Base-by-base conservation (phyloP, 768 basidiomycete species). In the Gyrodon lividus region DNA sequence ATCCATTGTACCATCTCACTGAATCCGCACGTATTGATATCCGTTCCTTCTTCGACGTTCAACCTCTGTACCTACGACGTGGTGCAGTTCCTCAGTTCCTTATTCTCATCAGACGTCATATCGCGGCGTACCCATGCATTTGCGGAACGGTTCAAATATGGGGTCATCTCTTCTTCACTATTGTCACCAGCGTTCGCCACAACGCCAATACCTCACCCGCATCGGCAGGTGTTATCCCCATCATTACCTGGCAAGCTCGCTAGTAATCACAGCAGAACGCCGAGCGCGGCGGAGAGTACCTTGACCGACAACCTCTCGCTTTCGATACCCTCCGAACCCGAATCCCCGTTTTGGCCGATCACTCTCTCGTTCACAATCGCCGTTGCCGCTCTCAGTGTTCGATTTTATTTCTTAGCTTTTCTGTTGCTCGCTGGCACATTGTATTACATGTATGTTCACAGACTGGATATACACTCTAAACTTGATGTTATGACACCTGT, bases 101-200 rank as follows among this genome's bases (percentile, higher is more conserved):
- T 74, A 26, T 68, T 79, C 31, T 48, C 55, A 37, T 67, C 74
- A 5, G 63, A 70, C 37, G 63, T 70, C 30, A 56, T 66, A 8
- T 60, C 75, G 22, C 67, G 57, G 51, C 65, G 72, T 6, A 65
- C 74, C 4, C 77, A 70, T 55, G 74, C 77, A 17, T 87, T 89
- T 59, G 79, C 81, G 8, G 89, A 92, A 68, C 84, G 79, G 37
- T 90, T 92, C 80, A 90, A 90, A 65, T 91, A 90, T 76, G 82
- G 81, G 52, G 80, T 91, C 4, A 89, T 91, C 52, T 89, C 89
- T 4, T 90, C 89, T 2, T 82, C 87, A 7, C 73, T 91, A 8
- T 76, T 91, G n/a, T 80, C 86, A 3, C 66, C 81, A 3, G 72
- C 80, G 46, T 72, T 84, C 50, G 61, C 82, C 35, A 57, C 78